Evolutionary conservation across 2,329 filamentous ascomycete species (phyloP).

Genomic region (Penicillium sumatraense): DNA sequence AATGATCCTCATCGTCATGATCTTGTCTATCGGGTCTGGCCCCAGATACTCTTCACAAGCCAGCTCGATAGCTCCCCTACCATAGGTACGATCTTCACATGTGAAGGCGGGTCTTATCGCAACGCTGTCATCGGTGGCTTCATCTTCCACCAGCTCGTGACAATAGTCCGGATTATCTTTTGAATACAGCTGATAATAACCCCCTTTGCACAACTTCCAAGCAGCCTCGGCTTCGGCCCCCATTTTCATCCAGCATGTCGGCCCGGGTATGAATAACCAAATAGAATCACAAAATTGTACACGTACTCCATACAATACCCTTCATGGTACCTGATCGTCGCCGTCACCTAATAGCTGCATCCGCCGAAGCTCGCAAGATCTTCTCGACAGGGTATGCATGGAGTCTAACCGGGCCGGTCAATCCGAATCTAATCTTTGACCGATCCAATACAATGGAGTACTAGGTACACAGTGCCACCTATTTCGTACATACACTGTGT

Average conservation of each 20-base stretch:
- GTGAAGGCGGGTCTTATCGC: conserved; percentile 12
- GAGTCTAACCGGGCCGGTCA: conserved; percentile 4
- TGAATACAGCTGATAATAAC: background rate
- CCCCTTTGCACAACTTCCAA: background rate
- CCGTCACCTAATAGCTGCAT: conserved; percentile 3
- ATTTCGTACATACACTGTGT: too few relatives aligned
- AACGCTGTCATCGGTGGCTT: conserved; percentile 4
- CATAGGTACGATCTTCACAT: conserved; percentile 14
- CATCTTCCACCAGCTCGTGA: background rate
- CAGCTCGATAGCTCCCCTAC: conserved; percentile 7
- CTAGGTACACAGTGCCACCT: too few relatives aligned
- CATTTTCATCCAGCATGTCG: background rate
- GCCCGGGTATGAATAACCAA: background rate
- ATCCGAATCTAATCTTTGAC: background rate
- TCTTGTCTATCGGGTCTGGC: background rate
- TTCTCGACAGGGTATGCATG: background rate
- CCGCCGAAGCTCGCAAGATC: conserved; percentile 2
- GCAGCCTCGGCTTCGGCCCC: conserved; percentile 8
- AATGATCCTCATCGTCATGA: too few relatives aligned
- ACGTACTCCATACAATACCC: too few relatives aligned
- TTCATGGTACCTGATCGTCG: conserved; percentile 4
- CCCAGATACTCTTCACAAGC: conserved; percentile 12
- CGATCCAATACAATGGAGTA: background rate
- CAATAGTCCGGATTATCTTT: background rate
- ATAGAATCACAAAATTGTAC: background rate